phyloP scores from a whole-genome alignment of 2,329 filamentous ascomycete genomes.

The Elsinoe perseae region DNA sequence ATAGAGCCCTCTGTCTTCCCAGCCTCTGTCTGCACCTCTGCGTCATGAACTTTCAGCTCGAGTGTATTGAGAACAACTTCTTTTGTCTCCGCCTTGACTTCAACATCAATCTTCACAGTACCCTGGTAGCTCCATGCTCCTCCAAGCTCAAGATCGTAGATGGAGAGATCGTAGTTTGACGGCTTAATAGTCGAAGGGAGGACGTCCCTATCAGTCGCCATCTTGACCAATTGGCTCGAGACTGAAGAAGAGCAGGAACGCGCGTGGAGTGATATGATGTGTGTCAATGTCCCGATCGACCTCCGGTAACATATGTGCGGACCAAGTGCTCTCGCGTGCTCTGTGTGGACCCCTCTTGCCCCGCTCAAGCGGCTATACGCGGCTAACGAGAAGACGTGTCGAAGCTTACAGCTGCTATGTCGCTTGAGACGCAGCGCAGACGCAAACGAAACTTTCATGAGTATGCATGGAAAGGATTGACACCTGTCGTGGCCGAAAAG shows the following conservation, averaged over 20 bases:
- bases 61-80: conserved; percentile 79
- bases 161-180: conserved; percentile 73
- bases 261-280: neutral
- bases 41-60: conserved; percentile 67
- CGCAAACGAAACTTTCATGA: too few species aligned
- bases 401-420: too few species aligned
- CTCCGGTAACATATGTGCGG: neutral
- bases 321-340: neutral
- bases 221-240: conserved; percentile 30
- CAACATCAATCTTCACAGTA: conserved; percentile 68
- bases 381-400: neutral
- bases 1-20: conserved; percentile 50
- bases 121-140: conserved; percentile 77
- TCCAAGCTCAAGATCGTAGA: conserved; percentile 67
- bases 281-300: neutral
- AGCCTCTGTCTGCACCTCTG: conserved; percentile 53
- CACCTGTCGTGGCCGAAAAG: too few species aligned
- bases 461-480: too few species aligned
- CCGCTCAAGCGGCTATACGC: neutral
- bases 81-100: conserved; percentile 62
- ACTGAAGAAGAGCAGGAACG: neutral
- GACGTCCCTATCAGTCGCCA: conserved; percentile 42
- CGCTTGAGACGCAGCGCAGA: too few species aligned
- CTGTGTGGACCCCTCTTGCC: neutral
- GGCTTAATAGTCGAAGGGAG: conserved; percentile 59